phyloP scores from a whole-genome alignment of 345 rosid genomes.

The Acer yangbiense region DNA sequence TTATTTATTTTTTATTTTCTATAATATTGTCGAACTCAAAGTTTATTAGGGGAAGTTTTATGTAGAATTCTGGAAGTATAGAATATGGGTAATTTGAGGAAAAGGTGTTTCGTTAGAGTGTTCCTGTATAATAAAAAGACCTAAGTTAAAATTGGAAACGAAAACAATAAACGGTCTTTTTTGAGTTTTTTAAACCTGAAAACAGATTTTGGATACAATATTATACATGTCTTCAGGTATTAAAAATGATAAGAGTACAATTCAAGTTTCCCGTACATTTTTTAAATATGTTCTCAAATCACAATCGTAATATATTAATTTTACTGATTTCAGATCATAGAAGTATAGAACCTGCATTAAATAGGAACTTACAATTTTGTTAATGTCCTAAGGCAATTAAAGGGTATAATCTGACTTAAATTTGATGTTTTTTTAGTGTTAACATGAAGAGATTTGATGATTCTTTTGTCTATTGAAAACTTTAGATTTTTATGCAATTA shows the following conservation, averaged over 20 bases:
- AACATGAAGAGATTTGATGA: background rate
- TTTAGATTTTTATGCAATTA: constrained; percentile 10
- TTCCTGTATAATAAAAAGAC: background rate
- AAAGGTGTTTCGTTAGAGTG: background rate
- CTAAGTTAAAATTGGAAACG: background rate
- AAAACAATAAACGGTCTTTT: background rate
- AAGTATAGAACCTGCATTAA: constrained; percentile 1
- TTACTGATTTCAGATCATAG: background rate
- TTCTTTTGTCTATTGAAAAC: background rate
- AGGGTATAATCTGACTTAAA: background rate
- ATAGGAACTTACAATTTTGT: background rate
- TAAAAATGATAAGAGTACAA: no score
- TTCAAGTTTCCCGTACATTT: background rate
- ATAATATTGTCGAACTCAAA: no score
- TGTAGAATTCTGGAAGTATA: background rate
- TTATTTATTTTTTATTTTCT: no score
- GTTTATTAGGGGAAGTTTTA: no score
- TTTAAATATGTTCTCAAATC: background rate
- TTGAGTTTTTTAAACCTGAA: background rate
- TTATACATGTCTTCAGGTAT: background rate
- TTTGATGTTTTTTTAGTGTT: background rate
- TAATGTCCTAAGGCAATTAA: background rate
- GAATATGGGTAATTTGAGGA: background rate
- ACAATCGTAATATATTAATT: background rate
- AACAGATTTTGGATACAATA: background rate